Conservation (phyloP, 2,329 filamentous ascomycete species). For the Beauveria medogensis region DNA sequence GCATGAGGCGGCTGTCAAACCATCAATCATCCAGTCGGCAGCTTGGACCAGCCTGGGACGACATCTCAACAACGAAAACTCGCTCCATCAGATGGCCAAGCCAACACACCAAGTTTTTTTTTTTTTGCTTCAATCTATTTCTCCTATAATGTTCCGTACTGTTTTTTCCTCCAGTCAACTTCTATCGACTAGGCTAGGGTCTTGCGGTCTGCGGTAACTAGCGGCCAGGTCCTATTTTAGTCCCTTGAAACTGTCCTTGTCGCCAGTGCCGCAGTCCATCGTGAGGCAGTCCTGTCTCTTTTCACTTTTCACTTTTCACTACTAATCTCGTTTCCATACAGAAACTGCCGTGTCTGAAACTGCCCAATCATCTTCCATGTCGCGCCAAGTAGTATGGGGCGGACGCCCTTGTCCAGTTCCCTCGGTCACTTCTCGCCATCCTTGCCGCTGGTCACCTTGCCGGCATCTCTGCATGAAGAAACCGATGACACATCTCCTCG, state of each 20-base stretch:
- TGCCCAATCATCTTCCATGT: neutral
- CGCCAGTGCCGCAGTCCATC: neutral
- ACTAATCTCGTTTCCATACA: neutral
- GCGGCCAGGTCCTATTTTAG: neutral
- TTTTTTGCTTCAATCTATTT: neutral
- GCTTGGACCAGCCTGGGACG: too few species aligned
- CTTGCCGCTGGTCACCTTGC: neutral
- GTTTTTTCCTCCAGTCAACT: neutral
- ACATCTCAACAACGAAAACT: neutral
- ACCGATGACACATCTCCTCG: constrained; percentile 3
- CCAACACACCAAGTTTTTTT: too few species aligned
- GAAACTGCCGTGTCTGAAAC: neutral
- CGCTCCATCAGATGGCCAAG: too few species aligned
- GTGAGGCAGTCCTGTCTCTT: neutral
- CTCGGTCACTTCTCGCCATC: neutral
- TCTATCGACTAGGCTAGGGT: neutral
- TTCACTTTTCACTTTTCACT: neutral
- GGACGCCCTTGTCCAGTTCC: neutral
- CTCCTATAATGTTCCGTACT: neutral
- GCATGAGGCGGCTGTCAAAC: neutral
- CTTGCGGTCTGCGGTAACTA: neutral
- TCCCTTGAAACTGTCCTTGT: constrained; percentile 9
- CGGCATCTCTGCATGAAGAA: constrained; percentile 1
- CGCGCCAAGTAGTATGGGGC: neutral
- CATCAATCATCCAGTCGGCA: too few species aligned